These are phyloP conservation scores for Trypanosoma theileri DNA, from an alignment of 208 protist species.

Conservation along the genomic window DNA sequence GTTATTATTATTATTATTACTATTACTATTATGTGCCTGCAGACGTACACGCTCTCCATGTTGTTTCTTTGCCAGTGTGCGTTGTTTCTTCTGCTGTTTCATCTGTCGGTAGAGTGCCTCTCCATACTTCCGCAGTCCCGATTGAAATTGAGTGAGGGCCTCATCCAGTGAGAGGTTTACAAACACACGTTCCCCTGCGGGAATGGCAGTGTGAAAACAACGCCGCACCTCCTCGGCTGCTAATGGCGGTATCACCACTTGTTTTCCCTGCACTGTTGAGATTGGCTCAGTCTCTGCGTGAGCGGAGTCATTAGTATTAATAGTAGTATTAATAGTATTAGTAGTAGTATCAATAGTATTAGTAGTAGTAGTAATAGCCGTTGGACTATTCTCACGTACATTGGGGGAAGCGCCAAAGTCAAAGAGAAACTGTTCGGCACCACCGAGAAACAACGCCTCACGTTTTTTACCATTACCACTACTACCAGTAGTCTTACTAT, in stretches of 20 bases:
- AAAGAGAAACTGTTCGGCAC: constrained; percentile 77
- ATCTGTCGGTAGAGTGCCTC: constrained; percentile 48
- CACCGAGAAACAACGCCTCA: constrained; percentile 60
- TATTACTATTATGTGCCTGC: neutral
- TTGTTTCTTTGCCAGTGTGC: neutral
- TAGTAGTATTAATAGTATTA: neutral
- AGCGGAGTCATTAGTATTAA: neutral
- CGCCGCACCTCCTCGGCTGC: constrained; percentile 4
- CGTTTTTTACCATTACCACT: neutral
- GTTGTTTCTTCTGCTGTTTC: constrained; percentile 32
- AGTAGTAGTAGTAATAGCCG: neutral
- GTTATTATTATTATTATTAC: constrained; percentile 6
- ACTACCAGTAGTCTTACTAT: neutral
- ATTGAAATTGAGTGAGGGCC: constrained; percentile 45
- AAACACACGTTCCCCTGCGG: constrained; percentile 14
- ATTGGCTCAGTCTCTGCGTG: neutral
- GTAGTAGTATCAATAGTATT: neutral
- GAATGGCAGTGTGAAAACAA: constrained; percentile 7
- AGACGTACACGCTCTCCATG: neutral
- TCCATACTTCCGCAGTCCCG: constrained; percentile 58
- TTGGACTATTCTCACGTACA: neutral
- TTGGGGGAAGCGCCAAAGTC: constrained; percentile 55
- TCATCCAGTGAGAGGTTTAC: constrained; percentile 34
- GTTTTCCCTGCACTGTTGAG: neutral
- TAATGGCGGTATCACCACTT: constrained; percentile 6